phyloP scores from a whole-genome alignment of 768 basidiomycete genomes.

The Podaxis carcinomalis region DNA sequence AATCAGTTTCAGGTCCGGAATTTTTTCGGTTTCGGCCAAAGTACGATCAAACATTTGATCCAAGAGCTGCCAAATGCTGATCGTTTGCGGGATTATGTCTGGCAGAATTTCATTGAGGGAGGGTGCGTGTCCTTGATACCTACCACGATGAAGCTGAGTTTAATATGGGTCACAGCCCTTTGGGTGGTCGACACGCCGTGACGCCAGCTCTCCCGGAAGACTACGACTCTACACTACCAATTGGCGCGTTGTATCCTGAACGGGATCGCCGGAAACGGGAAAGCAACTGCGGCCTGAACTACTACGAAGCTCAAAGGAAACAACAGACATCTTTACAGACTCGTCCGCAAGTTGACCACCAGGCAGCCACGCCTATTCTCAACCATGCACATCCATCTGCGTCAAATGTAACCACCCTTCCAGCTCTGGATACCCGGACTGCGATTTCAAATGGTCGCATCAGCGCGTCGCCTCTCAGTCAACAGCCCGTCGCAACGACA shows the following conservation, averaged over 20 bases:
- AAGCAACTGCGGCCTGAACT: constrained; percentile 27
- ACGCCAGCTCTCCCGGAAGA: constrained; percentile 79
- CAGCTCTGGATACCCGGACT: background rate
- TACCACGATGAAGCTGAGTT: background rate
- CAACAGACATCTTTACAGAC: constrained; percentile 18
- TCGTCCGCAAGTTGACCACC: constrained; percentile 11
- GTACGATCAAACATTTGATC: constrained; percentile 87
- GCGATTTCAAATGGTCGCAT: background rate
- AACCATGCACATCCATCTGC: constrained; percentile 8
- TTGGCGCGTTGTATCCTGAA: constrained; percentile 42
- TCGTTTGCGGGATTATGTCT: constrained; percentile 73
- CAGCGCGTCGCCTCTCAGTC: background rate
- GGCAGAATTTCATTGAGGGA: constrained; percentile 84
- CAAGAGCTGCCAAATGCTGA: constrained; percentile 77
- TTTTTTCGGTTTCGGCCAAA: constrained; percentile 84
- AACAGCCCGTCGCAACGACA: background rate
- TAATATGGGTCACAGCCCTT: constrained; percentile 39
- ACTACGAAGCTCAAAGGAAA: constrained; percentile 36
- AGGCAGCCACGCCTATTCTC: constrained; percentile 21
- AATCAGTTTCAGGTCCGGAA: constrained; percentile 88
- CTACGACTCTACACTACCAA: constrained; percentile 47
- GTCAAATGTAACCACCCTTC: background rate
- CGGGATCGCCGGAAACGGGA: constrained; percentile 29
- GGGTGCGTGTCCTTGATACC: constrained; percentile 50
- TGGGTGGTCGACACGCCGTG: constrained; percentile 81